Conservation (phyloP, 176 grass and related monocot species). For the Aegilops speltoides region DNA sequence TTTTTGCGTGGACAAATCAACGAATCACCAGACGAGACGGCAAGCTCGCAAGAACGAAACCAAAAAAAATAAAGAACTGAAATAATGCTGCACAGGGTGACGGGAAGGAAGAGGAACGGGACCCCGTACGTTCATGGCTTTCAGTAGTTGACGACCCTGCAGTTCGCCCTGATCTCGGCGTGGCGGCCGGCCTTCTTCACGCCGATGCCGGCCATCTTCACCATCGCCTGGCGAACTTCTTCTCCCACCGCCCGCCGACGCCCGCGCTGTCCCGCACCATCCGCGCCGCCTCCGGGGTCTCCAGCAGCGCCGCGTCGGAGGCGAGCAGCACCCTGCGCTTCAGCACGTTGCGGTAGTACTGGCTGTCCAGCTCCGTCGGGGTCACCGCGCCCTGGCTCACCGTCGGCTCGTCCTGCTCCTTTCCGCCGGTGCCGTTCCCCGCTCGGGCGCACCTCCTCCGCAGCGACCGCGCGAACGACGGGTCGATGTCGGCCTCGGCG, state of each 20-base stretch:
- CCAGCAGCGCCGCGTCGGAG: slow-evolving; percentile 41
- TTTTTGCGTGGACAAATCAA: not conserved
- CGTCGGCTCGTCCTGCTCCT: not conserved
- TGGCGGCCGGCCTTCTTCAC: not conserved
- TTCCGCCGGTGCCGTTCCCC: not conserved
- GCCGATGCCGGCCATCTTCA: slow-evolving; percentile 32
- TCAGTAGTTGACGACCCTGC: slow-evolving; percentile 27
- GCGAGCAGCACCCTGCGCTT: slow-evolving; percentile 30
- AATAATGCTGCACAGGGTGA: not conserved
- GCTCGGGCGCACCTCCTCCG: not conserved
- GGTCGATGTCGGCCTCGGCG: not conserved
- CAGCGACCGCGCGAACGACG: not conserved
- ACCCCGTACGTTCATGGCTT: not conserved
- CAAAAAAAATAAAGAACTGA: not conserved
- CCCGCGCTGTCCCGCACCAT: slow-evolving; percentile 25
- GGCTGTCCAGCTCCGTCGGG: slow-evolving; percentile 24
- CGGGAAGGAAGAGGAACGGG: not conserved
- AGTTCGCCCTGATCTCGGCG: slow-evolving; percentile 23
- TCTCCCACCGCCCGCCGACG: slow-evolving; percentile 19
- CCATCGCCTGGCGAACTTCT: slow-evolving; percentile 38
- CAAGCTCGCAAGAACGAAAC: not conserved
- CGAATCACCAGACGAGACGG: not conserved
- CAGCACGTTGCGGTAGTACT: slow-evolving; percentile 51
- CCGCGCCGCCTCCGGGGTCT: not conserved
- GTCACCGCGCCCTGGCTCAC: slow-evolving; percentile 26